Conservation (phyloP, 2,329 filamentous ascomycete genomes). For the Pseudocercospora fuligena region DNA sequence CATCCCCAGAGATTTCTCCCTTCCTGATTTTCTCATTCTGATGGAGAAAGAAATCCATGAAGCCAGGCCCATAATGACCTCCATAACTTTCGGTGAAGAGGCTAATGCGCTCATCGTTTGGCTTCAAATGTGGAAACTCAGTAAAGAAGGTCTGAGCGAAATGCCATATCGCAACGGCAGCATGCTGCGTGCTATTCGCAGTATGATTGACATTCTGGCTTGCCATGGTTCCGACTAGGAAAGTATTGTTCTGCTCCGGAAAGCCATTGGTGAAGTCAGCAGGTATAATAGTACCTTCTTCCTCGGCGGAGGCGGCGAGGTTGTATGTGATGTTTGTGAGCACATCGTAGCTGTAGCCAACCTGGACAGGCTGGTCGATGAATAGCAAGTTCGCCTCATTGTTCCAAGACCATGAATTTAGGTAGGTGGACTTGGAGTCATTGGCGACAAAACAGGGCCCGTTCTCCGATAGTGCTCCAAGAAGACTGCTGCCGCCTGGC, state of each 20-base stretch:
- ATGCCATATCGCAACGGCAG: conserved; percentile 61
- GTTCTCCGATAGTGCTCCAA: conserved; percentile 49
- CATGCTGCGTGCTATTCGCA: conserved; percentile 39
- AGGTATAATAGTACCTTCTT: conserved; percentile 19
- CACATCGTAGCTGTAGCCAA: conserved; percentile 35
- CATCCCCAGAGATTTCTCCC: conserved; percentile 48
- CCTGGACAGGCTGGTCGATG: conserved; percentile 40
- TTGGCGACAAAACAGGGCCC: conserved; percentile 48
- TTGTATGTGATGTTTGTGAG: conserved; percentile 41
- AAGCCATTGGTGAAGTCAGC: conserved; percentile 44
- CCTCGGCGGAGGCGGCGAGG: conserved; percentile 15
- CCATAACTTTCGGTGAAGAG: conserved; percentile 75
- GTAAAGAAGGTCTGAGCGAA: conserved; percentile 61
- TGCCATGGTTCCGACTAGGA: conserved; percentile 62
- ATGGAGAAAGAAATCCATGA: conserved; percentile 63
- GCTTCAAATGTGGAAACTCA: conserved; percentile 41
- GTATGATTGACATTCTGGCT: conserved; percentile 50
- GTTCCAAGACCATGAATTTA: conserved; percentile 66
- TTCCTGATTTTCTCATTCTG: conserved; percentile 61
- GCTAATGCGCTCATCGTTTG: conserved; percentile 60
- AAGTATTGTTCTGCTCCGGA: conserved; percentile 38
- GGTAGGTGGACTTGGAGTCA: conserved; percentile 34
- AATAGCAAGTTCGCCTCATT: conserved; percentile 65
- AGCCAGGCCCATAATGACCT: conserved; percentile 56
- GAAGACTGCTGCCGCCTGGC: conserved; percentile 60